Percentiles rank a stretch among this genome's conserved stretches.
Evolutionary conservation across 2,329 filamentous ascomycete species (phyloP).

Genomic region (Trichoderma oligosporum): DNA sequence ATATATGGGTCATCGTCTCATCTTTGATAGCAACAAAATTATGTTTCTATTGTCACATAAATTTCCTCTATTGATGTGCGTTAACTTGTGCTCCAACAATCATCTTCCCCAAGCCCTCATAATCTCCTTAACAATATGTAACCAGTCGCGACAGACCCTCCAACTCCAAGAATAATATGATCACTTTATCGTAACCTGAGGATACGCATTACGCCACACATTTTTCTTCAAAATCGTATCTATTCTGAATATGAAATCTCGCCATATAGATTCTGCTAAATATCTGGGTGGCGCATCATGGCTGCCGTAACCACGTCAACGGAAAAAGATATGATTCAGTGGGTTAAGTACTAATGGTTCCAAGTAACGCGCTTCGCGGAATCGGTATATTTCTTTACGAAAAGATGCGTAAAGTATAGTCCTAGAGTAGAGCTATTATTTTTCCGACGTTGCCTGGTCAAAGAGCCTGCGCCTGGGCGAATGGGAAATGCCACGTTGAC

Average conservation of each 20-base stretch:
- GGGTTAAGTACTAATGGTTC: slow-evolving; percentile 26
- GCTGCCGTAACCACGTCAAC: slow-evolving; percentile 57
- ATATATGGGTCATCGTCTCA: slow-evolving; percentile 8
- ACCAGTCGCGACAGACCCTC: slow-evolving; percentile 63
- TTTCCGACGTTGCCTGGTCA: slow-evolving; percentile 56
- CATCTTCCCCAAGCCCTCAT: slow-evolving; percentile 49
- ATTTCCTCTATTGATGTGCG: background rate
- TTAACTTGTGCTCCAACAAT: slow-evolving; percentile 16
- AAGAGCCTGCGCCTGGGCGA: slow-evolving; percentile 57
- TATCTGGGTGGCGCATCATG: slow-evolving; percentile 56
- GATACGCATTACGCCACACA: slow-evolving; percentile 55
- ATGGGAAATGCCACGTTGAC: slow-evolving; percentile 63
- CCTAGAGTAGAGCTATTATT: slow-evolving; percentile 59
- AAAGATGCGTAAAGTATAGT: slow-evolving; percentile 58
- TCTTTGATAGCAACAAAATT: slow-evolving; percentile 18
- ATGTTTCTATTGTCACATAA: slow-evolving; percentile 13
- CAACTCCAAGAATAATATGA: slow-evolving; percentile 57
- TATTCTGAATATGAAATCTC: slow-evolving; percentile 37
- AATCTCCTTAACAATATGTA: slow-evolving; percentile 57
- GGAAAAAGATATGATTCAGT: slow-evolving; percentile 53
- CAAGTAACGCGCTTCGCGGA: slow-evolving; percentile 46
- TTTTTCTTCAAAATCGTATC: slow-evolving; percentile 52
- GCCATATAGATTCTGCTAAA: slow-evolving; percentile 33
- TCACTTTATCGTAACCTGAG: slow-evolving; percentile 42
- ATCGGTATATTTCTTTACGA: slow-evolving; percentile 54